Evolutionary conservation across 106 monocot genomes (phyloP), one percentile per base, ranked within the genome.

Genomic region (Gastrodia elata): DNA sequence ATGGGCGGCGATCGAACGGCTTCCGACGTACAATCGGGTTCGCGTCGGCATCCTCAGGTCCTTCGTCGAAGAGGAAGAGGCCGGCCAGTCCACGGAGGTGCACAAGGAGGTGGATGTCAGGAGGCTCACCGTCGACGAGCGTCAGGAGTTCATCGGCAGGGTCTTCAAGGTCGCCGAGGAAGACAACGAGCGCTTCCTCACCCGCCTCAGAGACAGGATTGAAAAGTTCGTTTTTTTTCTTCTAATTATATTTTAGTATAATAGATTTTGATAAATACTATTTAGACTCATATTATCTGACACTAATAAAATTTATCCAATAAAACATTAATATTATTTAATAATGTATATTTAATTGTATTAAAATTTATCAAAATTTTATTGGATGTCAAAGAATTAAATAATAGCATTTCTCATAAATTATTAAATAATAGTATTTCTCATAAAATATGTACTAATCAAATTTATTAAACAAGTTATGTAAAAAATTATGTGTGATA

Each of bases 1-100:
- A n/a, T 91, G 90, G 90, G 87, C 90, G 4, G 84, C 90, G 11
- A 70, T 91, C 7, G 90, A 91, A 80, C 67, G 75, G 69, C 84
- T 91, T 4, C 90, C 90, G 2, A 91, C 90, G 6, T 84, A 80
- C 77, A 77, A 55, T 40, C 87, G 90, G 6, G 61, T 85, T 22
- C 64, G 87, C 38, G 84, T 82, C 1, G 82, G 80, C 30, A 82
- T 91, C 44, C 48, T 91, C 41, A 77, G 71, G 43, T 75, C 81
- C 22, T 46, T 71, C 18, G 36, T 71, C 8, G 78, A 56, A 5
- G 67, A 2, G 0, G 78, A 25, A 30, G 42, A 25, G 10, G 72
- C 6, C 49, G 84, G 7, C 39, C 67, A 37, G 69, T n/a, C 3
- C 5, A 36, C 5, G 49, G 64, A n/a, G 30, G 73, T 76, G 78